Conservation (phyloP, 306 rosid species). For the Quillaja saponaria region DNA sequence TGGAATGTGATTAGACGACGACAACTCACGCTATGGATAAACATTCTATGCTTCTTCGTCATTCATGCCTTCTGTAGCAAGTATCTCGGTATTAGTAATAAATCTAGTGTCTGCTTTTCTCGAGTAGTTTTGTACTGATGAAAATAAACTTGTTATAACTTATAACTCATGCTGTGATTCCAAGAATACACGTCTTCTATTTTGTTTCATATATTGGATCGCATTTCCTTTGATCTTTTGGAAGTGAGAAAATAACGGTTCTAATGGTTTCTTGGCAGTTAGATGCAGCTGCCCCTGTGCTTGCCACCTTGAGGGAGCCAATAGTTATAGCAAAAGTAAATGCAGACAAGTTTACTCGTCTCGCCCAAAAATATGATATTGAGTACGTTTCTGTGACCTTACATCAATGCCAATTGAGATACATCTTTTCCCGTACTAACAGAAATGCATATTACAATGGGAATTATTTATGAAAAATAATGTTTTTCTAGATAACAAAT, state of each 20-base stretch:
- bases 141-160: not conserved
- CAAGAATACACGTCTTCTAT: constrained; percentile 13
- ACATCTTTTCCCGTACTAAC: constrained; percentile 2
- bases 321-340: constrained; percentile 74
- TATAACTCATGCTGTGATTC: too few species aligned
- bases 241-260: constrained; percentile 3
- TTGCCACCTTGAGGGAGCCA: constrained; percentile 75
- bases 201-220: not conserved
- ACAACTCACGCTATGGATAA: too few species aligned
- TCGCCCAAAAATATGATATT: constrained; percentile 65
- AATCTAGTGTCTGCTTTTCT: not conserved
- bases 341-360: constrained; percentile 76
- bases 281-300: constrained; percentile 88
- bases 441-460: not conserved
- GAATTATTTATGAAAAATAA: not conserved
- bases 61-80: too few species aligned
- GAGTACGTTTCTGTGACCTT: constrained; percentile 52
- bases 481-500: not conserved
- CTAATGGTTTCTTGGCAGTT: constrained; percentile 51
- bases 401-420: constrained; percentile 7
- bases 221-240: constrained; percentile 12
- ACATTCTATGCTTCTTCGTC: too few species aligned
- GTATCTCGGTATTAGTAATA: too few species aligned
- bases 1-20: too few species aligned
- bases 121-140: constrained; percentile 1